phyloP scores from a whole-genome alignment of 495 filamentous ascomycete genomes.

The Xylaria nigripes region DNA sequence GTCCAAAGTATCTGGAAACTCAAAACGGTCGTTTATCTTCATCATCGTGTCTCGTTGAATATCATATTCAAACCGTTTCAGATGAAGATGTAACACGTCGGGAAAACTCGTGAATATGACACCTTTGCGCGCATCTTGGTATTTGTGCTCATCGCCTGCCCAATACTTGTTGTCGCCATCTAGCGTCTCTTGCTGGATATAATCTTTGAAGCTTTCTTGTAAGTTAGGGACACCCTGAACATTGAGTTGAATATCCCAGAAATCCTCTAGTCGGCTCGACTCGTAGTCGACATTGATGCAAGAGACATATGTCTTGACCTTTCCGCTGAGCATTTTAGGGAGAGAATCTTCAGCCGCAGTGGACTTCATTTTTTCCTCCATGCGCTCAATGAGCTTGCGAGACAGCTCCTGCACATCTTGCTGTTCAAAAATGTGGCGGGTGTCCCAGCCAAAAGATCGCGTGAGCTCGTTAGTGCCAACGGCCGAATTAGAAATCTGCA shows the following conservation, averaged over 20 bases:
- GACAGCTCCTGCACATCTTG: slow-evolving; percentile 98
- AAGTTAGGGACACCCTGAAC: slow-evolving; percentile 88
- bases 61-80: slow-evolving; percentile 98
- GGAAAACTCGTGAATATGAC: slow-evolving; percentile 96
- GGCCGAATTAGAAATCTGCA: slow-evolving; percentile 73
- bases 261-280: slow-evolving; percentile 89
- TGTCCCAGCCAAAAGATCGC: slow-evolving; percentile 95
- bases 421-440: slow-evolving; percentile 95
- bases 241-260: slow-evolving; percentile 98
- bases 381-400: slow-evolving; percentile 88
- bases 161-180: slow-evolving; percentile 98
- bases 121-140: slow-evolving; percentile 95
- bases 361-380: slow-evolving; percentile 97
- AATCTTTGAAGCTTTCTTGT: slow-evolving; percentile 91
- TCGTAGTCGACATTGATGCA: slow-evolving; percentile 98
- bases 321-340: slow-evolving; percentile 84
- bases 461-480: slow-evolving; percentile 91
- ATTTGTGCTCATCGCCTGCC: slow-evolving; percentile 75
- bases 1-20: slow-evolving; percentile 91
- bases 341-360: slow-evolving; percentile 90
- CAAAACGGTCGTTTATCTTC: slow-evolving; percentile 98
- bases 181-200: slow-evolving; percentile 90
- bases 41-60: slow-evolving; percentile 93
- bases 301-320: slow-evolving; percentile 95
- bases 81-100: slow-evolving; percentile 86